Conservation (phyloP, 2,329 filamentous ascomycete species). For the Cylindrodendrum hubeiense region DNA sequence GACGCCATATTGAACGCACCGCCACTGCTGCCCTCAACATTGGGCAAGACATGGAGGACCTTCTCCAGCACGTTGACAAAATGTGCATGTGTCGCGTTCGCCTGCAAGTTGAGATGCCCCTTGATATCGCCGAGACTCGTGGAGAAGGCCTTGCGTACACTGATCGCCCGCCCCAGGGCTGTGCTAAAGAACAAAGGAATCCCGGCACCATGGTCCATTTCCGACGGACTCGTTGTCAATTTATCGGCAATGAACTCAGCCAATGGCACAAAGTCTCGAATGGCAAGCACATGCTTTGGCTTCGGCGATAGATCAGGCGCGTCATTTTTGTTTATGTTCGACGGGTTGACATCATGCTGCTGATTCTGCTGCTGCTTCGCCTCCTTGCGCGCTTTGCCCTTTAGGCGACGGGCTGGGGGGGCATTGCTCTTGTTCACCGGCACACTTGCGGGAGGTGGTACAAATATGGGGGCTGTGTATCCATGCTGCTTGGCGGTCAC, state of each 20-base stretch:
- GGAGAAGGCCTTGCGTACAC: conserved; percentile 4
- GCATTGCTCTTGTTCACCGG: neutral
- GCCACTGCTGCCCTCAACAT: neutral
- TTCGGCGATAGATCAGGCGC: neutral
- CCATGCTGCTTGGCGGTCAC: conserved; percentile 3
- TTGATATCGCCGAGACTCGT: neutral
- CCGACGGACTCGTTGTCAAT: neutral
- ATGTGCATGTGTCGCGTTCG: neutral
- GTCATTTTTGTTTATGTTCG: neutral
- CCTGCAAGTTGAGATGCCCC: neutral
- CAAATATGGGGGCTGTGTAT: neutral
- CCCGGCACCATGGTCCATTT: neutral
- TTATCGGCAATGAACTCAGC: conserved; percentile 3
- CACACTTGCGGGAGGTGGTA: neutral
- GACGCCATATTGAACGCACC: neutral
- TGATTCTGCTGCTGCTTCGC: neutral
- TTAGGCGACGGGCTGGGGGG: neutral
- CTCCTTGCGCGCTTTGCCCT: neutral
- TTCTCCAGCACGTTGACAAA: conserved; percentile 9
- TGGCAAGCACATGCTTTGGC: conserved; percentile 2
- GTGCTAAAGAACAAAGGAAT: neutral
- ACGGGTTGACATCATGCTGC: neutral
- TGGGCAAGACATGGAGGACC: conserved; percentile 5
- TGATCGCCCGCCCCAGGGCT: neutral
- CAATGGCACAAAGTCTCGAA: conserved; percentile 10